Evolutionary conservation across 179 eudicot species (phyloP).

Genomic region (Spinacia oleracea): DNA sequence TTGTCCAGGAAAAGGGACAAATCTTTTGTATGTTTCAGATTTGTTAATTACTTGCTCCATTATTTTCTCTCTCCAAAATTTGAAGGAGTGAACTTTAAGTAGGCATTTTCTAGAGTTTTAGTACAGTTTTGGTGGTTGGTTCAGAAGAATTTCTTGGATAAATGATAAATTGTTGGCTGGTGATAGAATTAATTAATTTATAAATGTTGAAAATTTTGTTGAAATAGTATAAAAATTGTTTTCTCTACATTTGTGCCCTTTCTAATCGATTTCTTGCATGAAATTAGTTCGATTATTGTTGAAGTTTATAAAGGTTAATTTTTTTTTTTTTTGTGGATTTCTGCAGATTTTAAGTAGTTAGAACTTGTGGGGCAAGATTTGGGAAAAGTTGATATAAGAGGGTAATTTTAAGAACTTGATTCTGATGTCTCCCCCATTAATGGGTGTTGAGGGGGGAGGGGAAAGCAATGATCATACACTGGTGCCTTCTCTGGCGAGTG

Average conservation of each 20-base stretch:
- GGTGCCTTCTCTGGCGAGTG: constrained; percentile 45
- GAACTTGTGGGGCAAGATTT: constrained; percentile 1
- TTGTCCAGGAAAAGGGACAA: constrained; percentile 19
- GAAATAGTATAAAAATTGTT: too few species aligned
- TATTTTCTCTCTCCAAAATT: neutral
- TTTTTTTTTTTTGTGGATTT: neutral
- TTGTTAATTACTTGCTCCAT: constrained; percentile 20
- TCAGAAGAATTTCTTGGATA: neutral
- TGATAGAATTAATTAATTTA: neutral
- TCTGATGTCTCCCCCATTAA: constrained; percentile 69
- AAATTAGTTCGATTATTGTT: neutral
- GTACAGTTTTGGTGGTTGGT: neutral
- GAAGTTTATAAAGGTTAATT: neutral
- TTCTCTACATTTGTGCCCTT: too few species aligned
- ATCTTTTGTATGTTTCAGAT: constrained; percentile 29
- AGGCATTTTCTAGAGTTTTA: neutral
- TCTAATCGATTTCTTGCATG: neutral
- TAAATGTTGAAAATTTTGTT: too few species aligned
- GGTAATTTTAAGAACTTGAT: neutral
- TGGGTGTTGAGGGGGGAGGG: constrained; percentile 72
- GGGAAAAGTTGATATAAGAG: constrained; percentile 3
- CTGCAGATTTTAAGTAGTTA: constrained; percentile 13
- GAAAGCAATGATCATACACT: constrained; percentile 42
- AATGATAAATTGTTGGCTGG: neutral
- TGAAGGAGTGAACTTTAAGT: too few species aligned